These are phyloP conservation scores for Debaryomycetaceae sp. DNA, from an alignment of 1,139 yeast species.

Conservation along the genomic window DNA sequence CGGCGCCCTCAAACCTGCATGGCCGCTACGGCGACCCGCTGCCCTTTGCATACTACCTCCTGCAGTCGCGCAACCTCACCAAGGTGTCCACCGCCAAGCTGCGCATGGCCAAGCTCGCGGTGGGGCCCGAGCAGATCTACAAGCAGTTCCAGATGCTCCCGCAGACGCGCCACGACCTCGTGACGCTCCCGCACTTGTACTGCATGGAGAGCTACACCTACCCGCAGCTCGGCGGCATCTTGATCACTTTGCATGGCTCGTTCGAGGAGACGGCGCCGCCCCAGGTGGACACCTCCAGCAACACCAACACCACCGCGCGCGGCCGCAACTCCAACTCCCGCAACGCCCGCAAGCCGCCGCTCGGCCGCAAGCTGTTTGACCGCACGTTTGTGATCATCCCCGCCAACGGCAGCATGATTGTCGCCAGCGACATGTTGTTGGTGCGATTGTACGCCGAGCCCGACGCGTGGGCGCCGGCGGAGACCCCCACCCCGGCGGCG, in stretches of 20 bases:
- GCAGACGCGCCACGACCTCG: slow-evolving; percentile 64
- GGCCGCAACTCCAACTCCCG: slow-evolving; percentile 19
- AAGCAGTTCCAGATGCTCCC: slow-evolving; percentile 67
- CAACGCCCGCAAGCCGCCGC: slow-evolving; percentile 35
- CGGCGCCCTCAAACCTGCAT: slow-evolving; percentile 23
- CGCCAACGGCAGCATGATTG: slow-evolving; percentile 63
- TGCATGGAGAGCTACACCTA: slow-evolving; percentile 76
- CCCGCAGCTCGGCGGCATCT: slow-evolving; percentile 70
- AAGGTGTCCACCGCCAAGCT: slow-evolving; percentile 59
- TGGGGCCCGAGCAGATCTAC: slow-evolving; percentile 67
- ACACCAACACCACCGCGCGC: slow-evolving; percentile 14
- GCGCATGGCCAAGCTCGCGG: slow-evolving; percentile 54
- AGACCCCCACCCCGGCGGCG: slow-evolving; percentile 51
- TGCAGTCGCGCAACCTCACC: slow-evolving; percentile 72
- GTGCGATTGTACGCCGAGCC: slow-evolving; percentile 59
- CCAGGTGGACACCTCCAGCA: slow-evolving; percentile 22
- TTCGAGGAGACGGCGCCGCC: slow-evolving; percentile 66
- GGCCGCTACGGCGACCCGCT: slow-evolving; percentile 24
- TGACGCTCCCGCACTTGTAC: slow-evolving; percentile 58
- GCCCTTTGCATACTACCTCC: slow-evolving; percentile 62
- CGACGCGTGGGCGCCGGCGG: slow-evolving; percentile 52
- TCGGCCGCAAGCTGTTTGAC: slow-evolving; percentile 76
- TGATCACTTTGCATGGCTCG: slow-evolving; percentile 78
- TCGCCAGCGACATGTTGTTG: slow-evolving; percentile 78
- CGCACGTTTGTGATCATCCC: slow-evolving; percentile 79